Base-by-base conservation (phyloP, 805 yeast genomes). In the Blastobotrys peoriensis region DNA sequence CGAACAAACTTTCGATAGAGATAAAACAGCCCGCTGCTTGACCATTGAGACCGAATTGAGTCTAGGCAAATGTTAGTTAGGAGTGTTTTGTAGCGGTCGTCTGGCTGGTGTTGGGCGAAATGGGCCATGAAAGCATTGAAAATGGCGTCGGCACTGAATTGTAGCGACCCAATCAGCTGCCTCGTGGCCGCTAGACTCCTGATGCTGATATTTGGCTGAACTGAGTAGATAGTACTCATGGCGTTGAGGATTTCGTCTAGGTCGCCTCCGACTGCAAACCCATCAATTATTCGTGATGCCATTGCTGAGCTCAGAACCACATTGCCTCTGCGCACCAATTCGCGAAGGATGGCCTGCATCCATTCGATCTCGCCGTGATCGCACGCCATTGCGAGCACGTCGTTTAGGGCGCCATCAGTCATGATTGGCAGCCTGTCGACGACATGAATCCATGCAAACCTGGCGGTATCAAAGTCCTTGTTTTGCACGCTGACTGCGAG, bases 41-140 rank as follows among this genome's bases (percentile, higher is more conserved):
- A 23, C 36, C 44, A 40, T 4, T 33, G 18, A 22, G 15, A 20
- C 8, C 38, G 23, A 21, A 28, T n/a, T 19, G 42, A 19, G 19
- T 38, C 43, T 28, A 49, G 27, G 15, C 44, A n/a, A 28, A 30
- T 15, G 38, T 46, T 51, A 41, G 44, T 40, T 5, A 46, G 22
- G 4, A 43, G 28, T 2, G 49, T 43, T 20, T 40, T 13, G 36
- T 17, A 15, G 15, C 18, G 27, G 25, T n/a, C n/a, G n/a, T n/a
- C n/a, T n/a, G n/a, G n/a, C n/a, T n/a, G n/a, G n/a, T n/a, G n/a
- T n/a, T n/a, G n/a, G n/a, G n/a, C n/a, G n/a, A n/a, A n/a, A n/a
- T n/a, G n/a, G n/a, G n/a, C n/a, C n/a, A n/a, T n/a, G n/a, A n/a
- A n/a, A n/a, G n/a, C n/a, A n/a, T n/a, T n/a, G n/a, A n/a, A n/a